Evolutionary conservation across 176 grass and related monocot species (phyloP).

Genomic region (Poa annua): DNA sequence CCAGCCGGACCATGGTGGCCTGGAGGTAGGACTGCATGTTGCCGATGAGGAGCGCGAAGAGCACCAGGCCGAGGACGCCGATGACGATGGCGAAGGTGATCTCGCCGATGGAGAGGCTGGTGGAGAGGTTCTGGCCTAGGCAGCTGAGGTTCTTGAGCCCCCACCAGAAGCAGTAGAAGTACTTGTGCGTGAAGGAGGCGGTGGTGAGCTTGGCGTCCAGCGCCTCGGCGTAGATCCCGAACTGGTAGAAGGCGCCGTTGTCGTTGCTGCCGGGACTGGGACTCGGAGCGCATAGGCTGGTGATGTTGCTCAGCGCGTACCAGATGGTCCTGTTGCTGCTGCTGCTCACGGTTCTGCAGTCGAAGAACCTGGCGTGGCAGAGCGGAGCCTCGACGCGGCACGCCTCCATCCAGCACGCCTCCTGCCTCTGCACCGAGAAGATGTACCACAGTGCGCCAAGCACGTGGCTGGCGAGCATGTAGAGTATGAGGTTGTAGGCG

Average conservation of each 20-base stretch:
- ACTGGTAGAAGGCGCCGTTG: conserved; percentile 68
- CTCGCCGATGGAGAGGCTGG: conserved; percentile 70
- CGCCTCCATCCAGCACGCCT: conserved; percentile 76
- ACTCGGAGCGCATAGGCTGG: conserved; percentile 46
- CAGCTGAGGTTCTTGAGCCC: conserved; percentile 96
- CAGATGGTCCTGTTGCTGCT: conserved; percentile 41
- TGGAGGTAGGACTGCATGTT: conserved; percentile 95
- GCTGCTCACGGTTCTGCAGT: conserved; percentile 49
- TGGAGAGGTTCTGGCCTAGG: conserved; percentile 85
- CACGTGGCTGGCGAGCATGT: conserved; percentile 99
- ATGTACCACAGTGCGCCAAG: conserved; percentile 92
- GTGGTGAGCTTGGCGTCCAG: conserved; percentile 60
- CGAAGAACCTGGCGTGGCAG: conserved; percentile 43
- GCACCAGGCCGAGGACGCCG: conserved; percentile 78
- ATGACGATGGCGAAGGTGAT: conserved; percentile 82
- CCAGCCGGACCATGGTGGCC: conserved; percentile 82
- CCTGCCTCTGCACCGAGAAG: conserved; percentile 78
- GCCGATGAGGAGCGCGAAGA: conserved; percentile 92
- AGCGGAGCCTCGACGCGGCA: conserved; percentile 39
- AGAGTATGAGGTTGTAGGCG: conserved; percentile 96
- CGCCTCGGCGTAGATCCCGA: conserved; percentile 86
- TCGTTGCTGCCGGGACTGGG: conserved; percentile 46
- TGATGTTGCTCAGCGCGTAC: conserved; percentile 62
- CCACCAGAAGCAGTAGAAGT: conserved; percentile 99
- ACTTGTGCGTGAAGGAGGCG: conserved; percentile 83